Conservation (phyloP, 306 rosid genomes). For the Trifolium dubium region DNA sequence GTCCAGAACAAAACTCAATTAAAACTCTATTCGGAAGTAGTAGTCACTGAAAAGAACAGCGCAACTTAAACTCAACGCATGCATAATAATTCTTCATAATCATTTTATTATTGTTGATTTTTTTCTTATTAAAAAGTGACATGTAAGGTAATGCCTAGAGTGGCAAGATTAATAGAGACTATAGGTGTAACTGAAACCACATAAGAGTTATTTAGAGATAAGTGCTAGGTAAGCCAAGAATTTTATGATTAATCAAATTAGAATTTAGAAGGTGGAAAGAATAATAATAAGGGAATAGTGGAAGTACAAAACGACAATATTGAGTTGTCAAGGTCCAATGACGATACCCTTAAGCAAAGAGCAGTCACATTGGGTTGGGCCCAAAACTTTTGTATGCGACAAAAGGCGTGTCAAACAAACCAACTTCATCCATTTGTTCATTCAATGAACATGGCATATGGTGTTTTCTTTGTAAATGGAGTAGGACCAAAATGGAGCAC, state of each 20-base stretch:
- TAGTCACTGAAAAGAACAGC: not conserved
- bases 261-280: slow-evolving; percentile 4
- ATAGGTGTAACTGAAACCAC: not conserved
- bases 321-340: slow-evolving; percentile 66
- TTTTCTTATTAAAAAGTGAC: too few species aligned
- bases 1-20: too few species aligned
- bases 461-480: too few species aligned
- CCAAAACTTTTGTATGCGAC: slow-evolving; percentile 47
- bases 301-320: slow-evolving; percentile 51
- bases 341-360: slow-evolving; percentile 37
- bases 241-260: slow-evolving; percentile 1
- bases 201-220: slow-evolving; percentile 18
- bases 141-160: not conserved
- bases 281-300: not conserved
- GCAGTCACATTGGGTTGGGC: slow-evolving; percentile 52
- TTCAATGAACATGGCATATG: slow-evolving; percentile 32
- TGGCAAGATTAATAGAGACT: not conserved
- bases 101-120: too few species aligned
- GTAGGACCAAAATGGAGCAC: too few species aligned
- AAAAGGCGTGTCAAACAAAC: slow-evolving; percentile 56
- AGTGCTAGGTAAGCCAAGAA: slow-evolving; percentile 19
- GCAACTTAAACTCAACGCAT: not conserved
- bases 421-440: slow-evolving; percentile 26
- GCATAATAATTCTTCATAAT: not conserved
- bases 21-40: not conserved